Percentiles rank a stretch among this genome's conserved stretches.
Conservation (phyloP, 805 yeast species). For the Wickerhamiella australiensis region DNA sequence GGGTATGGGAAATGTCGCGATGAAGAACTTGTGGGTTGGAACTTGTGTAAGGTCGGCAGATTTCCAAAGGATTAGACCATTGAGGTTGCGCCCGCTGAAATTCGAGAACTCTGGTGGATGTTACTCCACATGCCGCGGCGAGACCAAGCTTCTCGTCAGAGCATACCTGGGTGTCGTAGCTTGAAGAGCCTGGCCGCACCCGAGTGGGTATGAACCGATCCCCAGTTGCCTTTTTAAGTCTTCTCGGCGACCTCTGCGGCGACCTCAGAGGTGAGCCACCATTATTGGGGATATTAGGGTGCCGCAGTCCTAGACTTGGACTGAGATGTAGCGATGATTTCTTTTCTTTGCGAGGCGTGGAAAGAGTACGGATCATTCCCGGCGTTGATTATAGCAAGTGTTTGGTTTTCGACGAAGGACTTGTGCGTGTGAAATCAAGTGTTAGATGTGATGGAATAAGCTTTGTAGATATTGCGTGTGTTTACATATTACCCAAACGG, state of each 20-base stretch:
- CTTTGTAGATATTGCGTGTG: neutral
- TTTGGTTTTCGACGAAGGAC: neutral
- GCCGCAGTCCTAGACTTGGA: slow-evolving; percentile 1
- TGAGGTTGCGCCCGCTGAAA: slow-evolving; percentile 83
- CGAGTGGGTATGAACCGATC: slow-evolving; percentile 13
- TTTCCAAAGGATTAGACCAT: slow-evolving; percentile 27
- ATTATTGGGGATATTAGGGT: neutral
- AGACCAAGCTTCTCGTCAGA: slow-evolving; percentile 24
- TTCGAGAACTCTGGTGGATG: slow-evolving; percentile 70
- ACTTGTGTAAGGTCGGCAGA: slow-evolving; percentile 28
- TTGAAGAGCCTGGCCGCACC: slow-evolving; percentile 5
- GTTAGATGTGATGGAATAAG: neutral
- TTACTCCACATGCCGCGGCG: slow-evolving; percentile 88
- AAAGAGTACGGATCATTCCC: neutral
- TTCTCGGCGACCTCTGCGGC: slow-evolving; percentile 1
- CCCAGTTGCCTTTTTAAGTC: neutral
- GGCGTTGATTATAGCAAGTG: neutral
- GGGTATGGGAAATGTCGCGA: slow-evolving; percentile 69
- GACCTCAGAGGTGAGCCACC: neutral
- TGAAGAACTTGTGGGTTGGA: slow-evolving; percentile 27
- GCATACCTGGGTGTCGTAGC: slow-evolving; percentile 2
- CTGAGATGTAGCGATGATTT: slow-evolving; percentile 1
- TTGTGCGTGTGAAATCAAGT: neutral
- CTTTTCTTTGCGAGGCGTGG: slow-evolving; percentile 4
- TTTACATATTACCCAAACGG: slow-evolving; percentile 9